These are phyloP conservation scores for Biscutella auriculata DNA, from an alignment of 441 rosid species.

Conservation along the genomic window DNA sequence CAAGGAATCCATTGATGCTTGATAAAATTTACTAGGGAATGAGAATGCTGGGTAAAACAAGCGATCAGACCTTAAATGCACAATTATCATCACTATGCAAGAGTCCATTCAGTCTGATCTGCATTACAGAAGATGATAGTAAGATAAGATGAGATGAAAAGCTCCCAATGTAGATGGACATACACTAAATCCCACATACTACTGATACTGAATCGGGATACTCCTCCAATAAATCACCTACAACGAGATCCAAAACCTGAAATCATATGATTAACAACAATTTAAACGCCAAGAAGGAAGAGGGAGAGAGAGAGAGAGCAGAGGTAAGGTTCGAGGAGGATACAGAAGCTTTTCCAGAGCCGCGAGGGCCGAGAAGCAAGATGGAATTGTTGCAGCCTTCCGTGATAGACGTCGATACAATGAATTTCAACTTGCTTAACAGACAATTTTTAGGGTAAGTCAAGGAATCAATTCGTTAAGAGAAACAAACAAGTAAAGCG, in stretches of 20 bases:
- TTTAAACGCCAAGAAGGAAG: neutral
- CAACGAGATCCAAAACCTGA: slow-evolving; percentile 84
- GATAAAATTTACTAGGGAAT: no score
- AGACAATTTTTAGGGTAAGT: neutral
- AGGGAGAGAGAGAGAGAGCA: neutral
- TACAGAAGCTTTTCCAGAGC: slow-evolving; percentile 89
- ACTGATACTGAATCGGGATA: slow-evolving; percentile 62
- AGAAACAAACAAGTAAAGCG: neutral
- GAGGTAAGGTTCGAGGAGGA: neutral
- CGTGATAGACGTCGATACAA: slow-evolving; percentile 57
- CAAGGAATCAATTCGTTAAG: neutral
- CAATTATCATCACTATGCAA: slow-evolving; percentile 72
- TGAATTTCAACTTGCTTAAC: slow-evolving; percentile 63
- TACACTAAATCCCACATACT: slow-evolving; percentile 32
- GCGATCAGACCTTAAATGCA: slow-evolving; percentile 61
- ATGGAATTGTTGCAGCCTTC: slow-evolving; percentile 88
- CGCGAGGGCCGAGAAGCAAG: slow-evolving; percentile 89
- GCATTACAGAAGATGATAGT: slow-evolving; percentile 23
- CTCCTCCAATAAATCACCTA: slow-evolving; percentile 49
- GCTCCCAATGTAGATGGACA: neutral
- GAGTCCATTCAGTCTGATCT: slow-evolving; percentile 87
- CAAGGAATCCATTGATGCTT: no score
- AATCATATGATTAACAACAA: neutral
- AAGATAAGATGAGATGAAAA: neutral
- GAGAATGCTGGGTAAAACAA: neutral